phyloP scores from a whole-genome alignment of 2,329 filamentous ascomycete species.

The Hyphodiscus sp. region DNA sequence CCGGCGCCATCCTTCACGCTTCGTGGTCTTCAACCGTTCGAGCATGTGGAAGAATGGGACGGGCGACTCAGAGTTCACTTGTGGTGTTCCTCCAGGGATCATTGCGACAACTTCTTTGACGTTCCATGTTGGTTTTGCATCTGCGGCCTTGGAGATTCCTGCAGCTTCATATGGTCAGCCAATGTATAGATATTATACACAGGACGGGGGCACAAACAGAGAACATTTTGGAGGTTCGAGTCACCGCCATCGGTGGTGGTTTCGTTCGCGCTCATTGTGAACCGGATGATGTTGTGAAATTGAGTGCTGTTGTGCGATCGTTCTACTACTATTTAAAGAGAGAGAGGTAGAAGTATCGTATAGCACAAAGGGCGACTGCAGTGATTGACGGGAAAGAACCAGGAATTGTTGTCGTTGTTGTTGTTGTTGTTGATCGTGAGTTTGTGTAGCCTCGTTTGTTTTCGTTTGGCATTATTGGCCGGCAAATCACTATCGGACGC shows the following conservation, averaged over 20 bases:
- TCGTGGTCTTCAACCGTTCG: conserved; percentile 90
- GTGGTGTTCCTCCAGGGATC: conserved; percentile 52
- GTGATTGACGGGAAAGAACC: too few species aligned
- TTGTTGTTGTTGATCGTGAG: too few species aligned
- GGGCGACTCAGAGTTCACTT: conserved; percentile 61
- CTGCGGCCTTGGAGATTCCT: background rate
- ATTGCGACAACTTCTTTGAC: conserved; percentile 58
- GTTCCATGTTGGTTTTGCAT: conserved; percentile 38
- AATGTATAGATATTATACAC: background rate
- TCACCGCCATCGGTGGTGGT: background rate
- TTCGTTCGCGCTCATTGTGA: background rate
- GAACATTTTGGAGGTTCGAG: background rate
- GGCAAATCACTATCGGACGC: too few species aligned
- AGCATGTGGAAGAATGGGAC: conserved; percentile 92
- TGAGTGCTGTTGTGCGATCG: background rate
- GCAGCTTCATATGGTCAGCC: background rate
- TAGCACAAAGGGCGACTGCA: background rate
- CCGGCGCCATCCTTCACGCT: conserved; percentile 90
- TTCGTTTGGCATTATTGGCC: too few species aligned
- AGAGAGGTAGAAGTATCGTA: background rate
- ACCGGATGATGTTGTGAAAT: background rate
- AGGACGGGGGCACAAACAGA: background rate
- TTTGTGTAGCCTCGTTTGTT: too few species aligned
- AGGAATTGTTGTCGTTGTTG: too few species aligned
- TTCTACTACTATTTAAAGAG: background rate